phyloP scores from a whole-genome alignment of 441 rosid genomes.

The Gossypium armourianum region DNA sequence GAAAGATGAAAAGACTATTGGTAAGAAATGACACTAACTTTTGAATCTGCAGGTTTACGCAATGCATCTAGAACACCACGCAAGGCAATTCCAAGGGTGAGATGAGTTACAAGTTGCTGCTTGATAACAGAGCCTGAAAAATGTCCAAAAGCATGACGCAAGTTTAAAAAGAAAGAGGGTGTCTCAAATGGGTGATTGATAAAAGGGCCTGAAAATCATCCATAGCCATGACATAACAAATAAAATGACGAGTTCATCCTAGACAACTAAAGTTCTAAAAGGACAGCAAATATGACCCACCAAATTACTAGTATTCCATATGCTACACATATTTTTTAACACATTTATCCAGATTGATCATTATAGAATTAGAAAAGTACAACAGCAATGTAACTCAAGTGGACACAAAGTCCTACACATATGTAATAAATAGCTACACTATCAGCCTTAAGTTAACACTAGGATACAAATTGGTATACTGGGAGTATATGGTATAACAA shows the following conservation, averaged over 20 bases:
- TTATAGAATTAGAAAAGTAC: not conserved
- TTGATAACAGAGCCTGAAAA: constrained; percentile 75
- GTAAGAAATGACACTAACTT: constrained; percentile 35
- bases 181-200: not conserved
- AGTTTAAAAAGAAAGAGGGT: not conserved
- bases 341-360: not conserved
- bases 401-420: not conserved
- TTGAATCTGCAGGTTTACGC: constrained; percentile 95
- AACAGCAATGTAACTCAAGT: not conserved
- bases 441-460: not conserved
- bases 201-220: not conserved
- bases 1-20: not conserved
- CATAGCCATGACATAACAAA: not conserved
- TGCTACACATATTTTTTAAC: not conserved
- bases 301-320: not conserved
- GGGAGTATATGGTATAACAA: constrained; percentile 15
- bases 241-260: not conserved
- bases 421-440: not conserved
- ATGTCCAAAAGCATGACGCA: constrained; percentile 10
- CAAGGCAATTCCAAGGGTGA: constrained; percentile 83
- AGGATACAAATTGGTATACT: not conserved
- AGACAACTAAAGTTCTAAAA: not conserved
- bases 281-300: not conserved
- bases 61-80: constrained; percentile 93
- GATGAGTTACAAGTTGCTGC: constrained; percentile 90